Conservation (phyloP, 495 filamentous ascomycete species). For the Aspergillus saccharolyticus region DNA sequence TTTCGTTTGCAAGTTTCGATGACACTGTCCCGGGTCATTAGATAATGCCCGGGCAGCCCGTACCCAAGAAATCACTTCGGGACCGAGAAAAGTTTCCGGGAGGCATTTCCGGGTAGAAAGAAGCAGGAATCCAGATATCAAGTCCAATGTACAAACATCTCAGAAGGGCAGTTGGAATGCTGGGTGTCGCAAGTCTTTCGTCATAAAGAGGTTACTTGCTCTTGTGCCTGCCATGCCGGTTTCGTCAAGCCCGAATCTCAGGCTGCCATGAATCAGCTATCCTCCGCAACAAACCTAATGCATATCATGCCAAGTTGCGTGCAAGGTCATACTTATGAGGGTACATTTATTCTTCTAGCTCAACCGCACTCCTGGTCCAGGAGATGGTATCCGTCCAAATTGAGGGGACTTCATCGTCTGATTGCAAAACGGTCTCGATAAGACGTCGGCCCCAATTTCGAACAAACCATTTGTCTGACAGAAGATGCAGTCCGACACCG, state of each 20-base stretch:
- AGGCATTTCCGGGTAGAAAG: neutral
- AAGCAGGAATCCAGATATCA: neutral
- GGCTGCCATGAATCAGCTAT: neutral
- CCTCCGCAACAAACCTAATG: neutral
- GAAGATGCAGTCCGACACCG: conserved; percentile 32
- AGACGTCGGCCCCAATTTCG: conserved; percentile 33
- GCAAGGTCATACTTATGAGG: neutral
- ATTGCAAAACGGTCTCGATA: conserved; percentile 28
- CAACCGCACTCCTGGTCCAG: conserved; percentile 30
- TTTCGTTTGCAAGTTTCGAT: neutral
- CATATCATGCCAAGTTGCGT: neutral
- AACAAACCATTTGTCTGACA: conserved; percentile 38
- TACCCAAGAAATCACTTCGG: neutral
- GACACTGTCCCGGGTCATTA: neutral
- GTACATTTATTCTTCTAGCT: conserved; percentile 7
- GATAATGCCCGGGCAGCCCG: neutral
- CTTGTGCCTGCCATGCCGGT: neutral
- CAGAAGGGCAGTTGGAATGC: neutral
- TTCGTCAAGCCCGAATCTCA: neutral
- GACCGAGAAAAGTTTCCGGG: neutral
- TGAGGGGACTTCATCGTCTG: conserved; percentile 26
- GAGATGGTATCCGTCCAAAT: conserved; percentile 29
- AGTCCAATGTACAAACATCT: neutral
- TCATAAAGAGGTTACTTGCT: neutral
- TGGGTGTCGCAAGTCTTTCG: neutral